These are phyloP conservation scores for Fusarium napiforme DNA, from an alignment of 2,329 filamentous ascomycete genomes.

Conservation along the genomic window DNA sequence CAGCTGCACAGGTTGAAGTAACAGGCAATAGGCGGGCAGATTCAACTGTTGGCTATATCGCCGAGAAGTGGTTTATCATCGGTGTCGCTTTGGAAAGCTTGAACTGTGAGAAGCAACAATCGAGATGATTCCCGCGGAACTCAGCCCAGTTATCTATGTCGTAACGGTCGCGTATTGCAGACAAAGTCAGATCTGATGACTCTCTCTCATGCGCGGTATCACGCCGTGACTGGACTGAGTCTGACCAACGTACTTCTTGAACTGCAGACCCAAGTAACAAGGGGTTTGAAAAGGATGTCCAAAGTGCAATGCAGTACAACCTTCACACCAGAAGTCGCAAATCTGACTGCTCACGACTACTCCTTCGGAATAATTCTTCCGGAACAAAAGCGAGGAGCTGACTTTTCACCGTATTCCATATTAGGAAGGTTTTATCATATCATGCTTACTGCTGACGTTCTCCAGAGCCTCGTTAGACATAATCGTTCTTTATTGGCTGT, in stretches of 20 bases:
- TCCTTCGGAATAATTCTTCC: not conserved
- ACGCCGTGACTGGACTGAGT: not conserved
- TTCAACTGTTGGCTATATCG: not conserved
- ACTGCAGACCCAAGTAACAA: not conserved
- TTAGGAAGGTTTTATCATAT: not conserved
- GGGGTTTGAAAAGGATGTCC: not conserved
- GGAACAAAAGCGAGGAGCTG: not conserved
- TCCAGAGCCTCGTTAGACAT: not conserved
- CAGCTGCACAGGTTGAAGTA: not conserved
- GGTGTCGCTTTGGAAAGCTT: not conserved
- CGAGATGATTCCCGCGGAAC: fast-evolving
- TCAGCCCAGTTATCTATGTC: not conserved
- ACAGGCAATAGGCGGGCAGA: too few relatives aligned
- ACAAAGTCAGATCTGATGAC: too few relatives aligned
- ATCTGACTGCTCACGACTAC: not conserved
- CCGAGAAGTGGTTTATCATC: not conserved
- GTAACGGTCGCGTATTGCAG: too few relatives aligned
- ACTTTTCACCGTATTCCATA: not conserved
- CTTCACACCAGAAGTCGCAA: not conserved
- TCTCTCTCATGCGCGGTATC: not conserved
- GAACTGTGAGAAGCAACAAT: not conserved
- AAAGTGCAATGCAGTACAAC: not conserved
- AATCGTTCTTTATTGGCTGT: not conserved
- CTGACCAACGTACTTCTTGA: not conserved
- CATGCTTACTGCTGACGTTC: not conserved